phyloP scores from a whole-genome alignment of 2,329 filamentous ascomycete species.

The Aspergillus persii region DNA sequence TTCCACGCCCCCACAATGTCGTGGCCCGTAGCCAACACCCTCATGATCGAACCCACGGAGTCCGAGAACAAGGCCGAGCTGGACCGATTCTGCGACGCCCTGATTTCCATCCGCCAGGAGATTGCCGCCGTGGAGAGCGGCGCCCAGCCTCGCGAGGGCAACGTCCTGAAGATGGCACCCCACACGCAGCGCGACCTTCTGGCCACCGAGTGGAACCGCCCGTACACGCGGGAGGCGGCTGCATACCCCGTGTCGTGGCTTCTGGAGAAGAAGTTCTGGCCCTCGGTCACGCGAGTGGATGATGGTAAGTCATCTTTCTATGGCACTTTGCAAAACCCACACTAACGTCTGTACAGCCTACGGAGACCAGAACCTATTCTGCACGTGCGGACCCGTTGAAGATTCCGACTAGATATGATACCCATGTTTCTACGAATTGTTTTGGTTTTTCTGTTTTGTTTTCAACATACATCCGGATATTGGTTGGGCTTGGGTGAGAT shows the following conservation, averaged over 20 bases:
- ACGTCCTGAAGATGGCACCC: slow-evolving; percentile 85
- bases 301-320: slow-evolving; percentile 65
- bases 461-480: slow-evolving; percentile 16
- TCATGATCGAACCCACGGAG: slow-evolving; percentile 98
- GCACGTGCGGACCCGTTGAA: slow-evolving; percentile 85
- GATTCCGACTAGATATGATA: slow-evolving; percentile 44
- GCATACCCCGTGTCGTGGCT: slow-evolving; percentile 82
- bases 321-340: not conserved
- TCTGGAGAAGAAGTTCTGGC: slow-evolving; percentile 98
- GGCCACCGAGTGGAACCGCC: slow-evolving; percentile 72
- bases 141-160: slow-evolving; percentile 68
- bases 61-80: slow-evolving; percentile 89
- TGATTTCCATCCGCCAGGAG: slow-evolving; percentile 82
- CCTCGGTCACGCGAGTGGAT: slow-evolving; percentile 78
- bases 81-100: slow-evolving; percentile 86
- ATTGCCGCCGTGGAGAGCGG: slow-evolving; percentile 82
- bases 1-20: slow-evolving; percentile 98
- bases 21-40: slow-evolving; percentile 89
- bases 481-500: slow-evolving; percentile 6
- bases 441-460: slow-evolving; percentile 4
- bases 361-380: slow-evolving; percentile 90
- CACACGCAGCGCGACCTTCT: slow-evolving; percentile 83
- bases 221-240: slow-evolving; percentile 76
- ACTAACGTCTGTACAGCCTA: slow-evolving; percentile 59
- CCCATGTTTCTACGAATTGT: slow-evolving; percentile 26